Conservation (phyloP, 2,329 filamentous ascomycete genomes). For the Claviceps sp. region DNA sequence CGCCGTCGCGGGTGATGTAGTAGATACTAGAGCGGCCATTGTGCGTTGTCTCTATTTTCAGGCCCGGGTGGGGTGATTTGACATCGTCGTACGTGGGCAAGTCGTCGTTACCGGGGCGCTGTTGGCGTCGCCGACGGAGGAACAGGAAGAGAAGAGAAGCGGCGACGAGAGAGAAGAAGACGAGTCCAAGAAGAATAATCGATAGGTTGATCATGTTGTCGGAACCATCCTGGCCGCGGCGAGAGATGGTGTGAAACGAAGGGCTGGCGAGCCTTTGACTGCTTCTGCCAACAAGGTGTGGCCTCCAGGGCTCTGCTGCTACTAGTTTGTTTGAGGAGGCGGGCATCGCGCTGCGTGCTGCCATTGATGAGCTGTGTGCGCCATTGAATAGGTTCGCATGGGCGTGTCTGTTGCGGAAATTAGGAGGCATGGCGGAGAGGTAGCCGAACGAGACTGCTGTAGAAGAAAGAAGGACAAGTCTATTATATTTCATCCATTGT, state of each 20-base stretch:
- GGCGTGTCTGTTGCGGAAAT: background rate
- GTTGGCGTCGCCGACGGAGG: constrained; percentile 46
- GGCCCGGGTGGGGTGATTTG: constrained; percentile 35
- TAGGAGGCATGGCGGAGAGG: constrained; percentile 7
- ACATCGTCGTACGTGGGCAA: constrained; percentile 60
- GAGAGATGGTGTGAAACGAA: constrained; percentile 5
- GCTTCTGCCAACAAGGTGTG: constrained; percentile 2
- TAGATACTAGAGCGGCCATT: constrained; percentile 54
- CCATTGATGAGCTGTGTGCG: constrained; percentile 2
- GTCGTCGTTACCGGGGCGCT: constrained; percentile 33
- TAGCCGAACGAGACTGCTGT: constrained; percentile 1
- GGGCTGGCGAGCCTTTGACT: constrained; percentile 4
- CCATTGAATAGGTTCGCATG: background rate
- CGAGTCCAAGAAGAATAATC: constrained; percentile 64
- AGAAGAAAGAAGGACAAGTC: constrained; percentile 5
- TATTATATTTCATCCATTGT: constrained; percentile 1
- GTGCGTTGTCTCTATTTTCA: constrained; percentile 45
- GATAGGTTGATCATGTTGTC: constrained; percentile 63
- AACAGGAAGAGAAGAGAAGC: constrained; percentile 58
- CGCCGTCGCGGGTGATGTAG: constrained; percentile 65
- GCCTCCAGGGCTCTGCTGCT: constrained; percentile 7
- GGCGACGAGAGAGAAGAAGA: constrained; percentile 58
- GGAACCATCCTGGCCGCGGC: constrained; percentile 25
- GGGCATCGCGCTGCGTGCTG: constrained; percentile 7
- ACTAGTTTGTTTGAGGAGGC: background rate